These are phyloP conservation scores for Kalmusia sp. DNA, from an alignment of 2,329 filamentous ascomycete species.

Conservation along the genomic window DNA sequence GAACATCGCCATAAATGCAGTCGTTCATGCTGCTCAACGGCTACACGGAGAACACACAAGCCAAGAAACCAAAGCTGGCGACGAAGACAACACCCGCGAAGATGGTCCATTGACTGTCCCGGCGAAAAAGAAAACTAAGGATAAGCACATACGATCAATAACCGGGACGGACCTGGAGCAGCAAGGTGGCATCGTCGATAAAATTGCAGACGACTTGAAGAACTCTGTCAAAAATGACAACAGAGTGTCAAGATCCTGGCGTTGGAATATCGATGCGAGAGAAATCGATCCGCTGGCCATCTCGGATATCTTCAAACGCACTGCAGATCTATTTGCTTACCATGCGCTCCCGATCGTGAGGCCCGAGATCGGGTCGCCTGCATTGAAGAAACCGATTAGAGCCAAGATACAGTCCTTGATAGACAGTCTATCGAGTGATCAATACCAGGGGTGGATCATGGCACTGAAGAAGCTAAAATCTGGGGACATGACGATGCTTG, in stretches of 20 bases:
- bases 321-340: constrained; percentile 31
- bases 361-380: constrained; percentile 13
- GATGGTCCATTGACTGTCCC: background rate
- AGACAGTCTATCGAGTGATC: constrained; percentile 7
- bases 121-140: background rate
- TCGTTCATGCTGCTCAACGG: constrained; percentile 14
- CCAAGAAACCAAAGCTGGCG: constrained; percentile 2
- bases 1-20: constrained; percentile 15
- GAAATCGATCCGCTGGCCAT: constrained; percentile 7
- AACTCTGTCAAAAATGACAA: constrained; percentile 12
- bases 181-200: background rate
- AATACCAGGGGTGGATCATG: constrained; percentile 23
- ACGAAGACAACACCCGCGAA: background rate
- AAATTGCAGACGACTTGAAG: background rate
- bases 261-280: constrained; percentile 26
- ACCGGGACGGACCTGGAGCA: background rate
- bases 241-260: constrained; percentile 23
- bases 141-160: background rate
- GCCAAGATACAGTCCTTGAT: constrained; percentile 22
- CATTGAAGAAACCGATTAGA: constrained; percentile 17
- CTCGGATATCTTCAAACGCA: constrained; percentile 17
- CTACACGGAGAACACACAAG: too few species aligned
- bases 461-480: constrained; percentile 22
- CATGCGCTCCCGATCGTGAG: constrained; percentile 29
- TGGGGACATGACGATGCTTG: constrained; percentile 30